Evolutionary conservation across 208 protist genomes (phyloP).

Genomic region (Naegleria gruberi): DNA sequence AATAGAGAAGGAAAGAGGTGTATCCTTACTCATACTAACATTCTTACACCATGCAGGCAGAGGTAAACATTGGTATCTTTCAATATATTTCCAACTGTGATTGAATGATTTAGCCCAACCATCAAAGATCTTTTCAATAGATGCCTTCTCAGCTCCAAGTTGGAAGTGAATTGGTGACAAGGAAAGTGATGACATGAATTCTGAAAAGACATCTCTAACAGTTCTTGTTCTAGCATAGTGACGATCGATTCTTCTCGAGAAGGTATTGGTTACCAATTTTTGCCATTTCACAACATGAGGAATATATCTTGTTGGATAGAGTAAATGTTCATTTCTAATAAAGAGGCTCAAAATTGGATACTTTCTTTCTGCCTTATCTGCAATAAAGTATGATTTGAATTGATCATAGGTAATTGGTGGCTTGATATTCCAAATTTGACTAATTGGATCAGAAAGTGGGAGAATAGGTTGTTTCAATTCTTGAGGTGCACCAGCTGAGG

Average conservation of each 20-base stretch:
- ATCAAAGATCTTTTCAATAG: neutral
- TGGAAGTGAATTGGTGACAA: neutral
- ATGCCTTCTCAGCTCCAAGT: neutral
- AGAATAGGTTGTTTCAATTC: neutral
- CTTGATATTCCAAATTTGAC: neutral
- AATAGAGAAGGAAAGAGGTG: neutral
- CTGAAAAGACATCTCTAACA: neutral
- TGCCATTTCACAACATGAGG: conserved; percentile 4
- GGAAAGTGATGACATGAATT: neutral
- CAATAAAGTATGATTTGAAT: neutral
- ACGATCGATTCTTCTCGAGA: neutral
- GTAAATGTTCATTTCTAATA: neutral
- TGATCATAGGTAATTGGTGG: neutral
- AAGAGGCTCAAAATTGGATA: neutral
- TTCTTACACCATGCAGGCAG: neutral
- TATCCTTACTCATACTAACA: neutral
- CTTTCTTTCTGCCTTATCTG: neutral
- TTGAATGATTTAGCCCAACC: neutral
- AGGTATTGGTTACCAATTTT: neutral
- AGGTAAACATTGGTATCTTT: neutral
- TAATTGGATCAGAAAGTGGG: neutral
- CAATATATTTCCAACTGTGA: neutral
- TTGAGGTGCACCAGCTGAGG: neutral
- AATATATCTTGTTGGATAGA: neutral
- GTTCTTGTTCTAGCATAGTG: neutral